A percentile compares a stretch with the other conserved stretches of the same genome.
These are phyloP conservation scores for Xylariaceae sp. DNA, from an alignment of 2,329 filamentous ascomycete genomes.

Conservation along the genomic window DNA sequence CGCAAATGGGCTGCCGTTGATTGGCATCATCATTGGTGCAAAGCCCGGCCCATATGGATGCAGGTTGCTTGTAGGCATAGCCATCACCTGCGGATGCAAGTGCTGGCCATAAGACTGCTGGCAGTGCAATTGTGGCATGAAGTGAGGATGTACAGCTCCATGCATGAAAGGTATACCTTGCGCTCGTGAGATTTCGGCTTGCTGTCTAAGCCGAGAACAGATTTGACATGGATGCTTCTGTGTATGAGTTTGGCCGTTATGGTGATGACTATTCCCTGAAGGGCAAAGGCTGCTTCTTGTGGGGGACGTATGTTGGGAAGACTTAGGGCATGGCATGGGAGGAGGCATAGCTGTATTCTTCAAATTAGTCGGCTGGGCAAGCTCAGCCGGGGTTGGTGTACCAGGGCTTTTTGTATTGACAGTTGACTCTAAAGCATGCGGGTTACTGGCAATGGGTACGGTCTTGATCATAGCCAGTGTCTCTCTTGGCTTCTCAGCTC, in stretches of 20 bases:
- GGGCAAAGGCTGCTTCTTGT: conserved; percentile 2
- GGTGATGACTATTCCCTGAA: conserved; percentile 8
- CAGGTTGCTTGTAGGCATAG: conserved; percentile 31
- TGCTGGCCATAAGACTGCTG: conserved; percentile 35
- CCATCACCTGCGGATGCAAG: conserved; percentile 37
- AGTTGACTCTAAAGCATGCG: conserved; percentile 17
- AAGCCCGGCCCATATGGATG: conserved; percentile 32
- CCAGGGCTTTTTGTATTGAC: neutral
- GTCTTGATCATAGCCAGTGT: conserved; percentile 5
- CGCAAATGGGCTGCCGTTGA: conserved; percentile 28
- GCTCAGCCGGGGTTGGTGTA: neutral
- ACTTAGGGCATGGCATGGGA: conserved; percentile 18
- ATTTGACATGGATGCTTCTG: conserved; percentile 40
- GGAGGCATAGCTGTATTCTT: conserved; percentile 32
- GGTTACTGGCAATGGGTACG: conserved; percentile 4
- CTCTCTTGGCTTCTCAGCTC: conserved; percentile 12
- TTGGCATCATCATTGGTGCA: conserved; percentile 37
- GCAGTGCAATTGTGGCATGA: conserved; percentile 33
- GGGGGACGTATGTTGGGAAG: conserved; percentile 11
- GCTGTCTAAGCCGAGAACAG: conserved; percentile 40
- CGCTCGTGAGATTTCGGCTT: conserved; percentile 34
- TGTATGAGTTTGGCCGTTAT: conserved; percentile 13
- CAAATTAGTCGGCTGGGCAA: conserved; percentile 2
- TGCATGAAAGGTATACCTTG: conserved; percentile 37
- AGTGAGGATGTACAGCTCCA: conserved; percentile 30